Evolutionary conservation across 108 stramenopile species (phyloP).

Genomic region (Discostella stelligeroides): DNA sequence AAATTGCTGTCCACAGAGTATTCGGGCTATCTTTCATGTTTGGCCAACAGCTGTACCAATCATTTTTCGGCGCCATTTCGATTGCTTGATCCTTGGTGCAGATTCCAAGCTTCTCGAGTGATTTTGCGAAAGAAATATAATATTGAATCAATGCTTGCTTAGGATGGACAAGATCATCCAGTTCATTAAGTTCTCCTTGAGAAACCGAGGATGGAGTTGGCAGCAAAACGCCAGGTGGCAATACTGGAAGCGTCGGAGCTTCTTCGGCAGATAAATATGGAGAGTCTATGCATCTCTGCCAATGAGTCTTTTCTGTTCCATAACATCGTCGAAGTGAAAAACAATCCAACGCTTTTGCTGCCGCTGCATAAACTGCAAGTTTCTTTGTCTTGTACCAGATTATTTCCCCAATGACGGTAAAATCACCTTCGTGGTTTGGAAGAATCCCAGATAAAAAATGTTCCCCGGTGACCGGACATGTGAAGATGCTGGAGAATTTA

Average conservation of each 20-base stretch:
- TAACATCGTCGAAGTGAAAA: conserved; percentile 31
- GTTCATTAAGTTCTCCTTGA: background rate
- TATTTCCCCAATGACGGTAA: conserved; percentile 5
- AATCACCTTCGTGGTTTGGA: background rate
- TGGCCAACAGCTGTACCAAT: conserved; percentile 11
- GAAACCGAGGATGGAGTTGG: background rate
- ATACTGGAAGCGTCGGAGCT: conserved; percentile 18
- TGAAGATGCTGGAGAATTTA: conserved; percentile 24
- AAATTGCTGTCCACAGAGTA: conserved; percentile 31
- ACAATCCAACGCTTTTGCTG: conserved; percentile 28
- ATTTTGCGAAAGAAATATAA: conserved; percentile 11
- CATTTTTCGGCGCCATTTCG: conserved; percentile 7
- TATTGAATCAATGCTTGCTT: conserved; percentile 18
- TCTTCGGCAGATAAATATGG: conserved; percentile 15
- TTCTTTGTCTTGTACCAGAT: conserved; percentile 32
- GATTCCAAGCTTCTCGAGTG: background rate
- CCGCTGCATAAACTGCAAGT: conserved; percentile 23
- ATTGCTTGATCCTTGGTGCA: conserved; percentile 1
- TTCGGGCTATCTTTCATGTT: conserved; percentile 3
- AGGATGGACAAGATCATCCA: background rate
- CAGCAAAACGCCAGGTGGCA: conserved; percentile 17
- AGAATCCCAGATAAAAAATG: conserved; percentile 19
- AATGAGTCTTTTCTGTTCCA: conserved; percentile 11
- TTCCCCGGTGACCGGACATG: conserved; percentile 24
- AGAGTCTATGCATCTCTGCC: conserved; percentile 23